phyloP scores from a whole-genome alignment of 176 grass and related monocot genomes.

The Otatea glauca region DNA sequence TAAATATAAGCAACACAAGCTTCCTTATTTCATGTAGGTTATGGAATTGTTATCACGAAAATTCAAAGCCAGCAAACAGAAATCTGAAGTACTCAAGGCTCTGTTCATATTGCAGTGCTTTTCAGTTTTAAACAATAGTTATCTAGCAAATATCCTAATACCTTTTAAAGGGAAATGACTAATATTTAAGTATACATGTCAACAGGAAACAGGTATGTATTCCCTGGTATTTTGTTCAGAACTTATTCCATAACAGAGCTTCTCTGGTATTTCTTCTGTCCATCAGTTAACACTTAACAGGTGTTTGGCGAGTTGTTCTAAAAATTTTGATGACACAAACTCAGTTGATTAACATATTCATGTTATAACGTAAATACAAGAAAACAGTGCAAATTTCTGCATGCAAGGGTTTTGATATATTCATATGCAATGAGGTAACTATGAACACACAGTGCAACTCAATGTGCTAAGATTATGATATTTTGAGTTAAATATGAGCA shows the following conservation, averaged over 20 bases:
- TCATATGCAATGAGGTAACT: conserved; percentile 6
- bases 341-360: conserved; percentile 20
- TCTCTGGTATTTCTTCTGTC: conserved; percentile 24
- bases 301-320: not conserved
- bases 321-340: not conserved
- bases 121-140: not conserved
- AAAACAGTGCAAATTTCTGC: not conserved
- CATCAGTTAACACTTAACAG: not conserved
- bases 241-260: not conserved
- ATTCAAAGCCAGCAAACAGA: not conserved
- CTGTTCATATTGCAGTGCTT: not conserved
- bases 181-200: not conserved
- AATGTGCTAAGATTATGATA: conserved; percentile 35
- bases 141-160: not conserved
- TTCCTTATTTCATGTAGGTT: not conserved
- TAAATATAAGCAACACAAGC: not conserved
- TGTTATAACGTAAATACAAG: not conserved
- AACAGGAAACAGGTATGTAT: not conserved
- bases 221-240: not conserved
- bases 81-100: not conserved
- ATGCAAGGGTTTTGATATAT: conserved; percentile 8
- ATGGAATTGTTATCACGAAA: not conserved
- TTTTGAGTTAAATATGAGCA: conserved; percentile 17
- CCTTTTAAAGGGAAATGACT: not conserved
- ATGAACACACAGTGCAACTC: not conserved